Evolutionary conservation across 768 basidiomycete species (phyloP), one percentile per base, ranked within the genome.

Genomic region (Suillus placidus): DNA sequence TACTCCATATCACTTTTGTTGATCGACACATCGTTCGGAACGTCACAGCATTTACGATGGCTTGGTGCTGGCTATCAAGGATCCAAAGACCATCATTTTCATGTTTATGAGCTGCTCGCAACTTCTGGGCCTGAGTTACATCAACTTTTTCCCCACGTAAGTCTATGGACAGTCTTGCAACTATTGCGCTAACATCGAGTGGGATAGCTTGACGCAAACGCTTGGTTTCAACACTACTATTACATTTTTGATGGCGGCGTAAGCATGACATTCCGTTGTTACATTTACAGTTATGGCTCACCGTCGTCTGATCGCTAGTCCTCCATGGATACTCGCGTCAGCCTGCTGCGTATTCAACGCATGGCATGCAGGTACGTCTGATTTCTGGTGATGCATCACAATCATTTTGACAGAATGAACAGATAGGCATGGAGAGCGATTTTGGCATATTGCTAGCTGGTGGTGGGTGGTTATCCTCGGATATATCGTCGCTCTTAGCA

Each of bases 351-450:
- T 80, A 47, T 62, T 83, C 26, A 87, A 81, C 69, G 87, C 87
- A 1, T 84, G 84, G 83, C 79, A 88, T 69, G 84, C 85, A n/a
- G 83, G 83, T 77, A 56, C 58, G 75, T 66, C 5, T 42, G 26
- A 40, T 45, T 43, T 61, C 72, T 61, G 18, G 67, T 38, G 35
- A 45, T 58, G 61, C 58, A 47, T 30, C 20, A 38, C 20, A 26
- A 6, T 26, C 6, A 45, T 42, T 14, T 49, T 16, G 23, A 61
- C 7, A 37, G 18, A 6, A 58, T 23, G 10, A 54, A 23, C 47
- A 84, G 88, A 89, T 66, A 79, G 78, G 65, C 85, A 85, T 13
- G 88, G 88, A 6, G 89, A 89, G 71, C 83, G 88, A 20, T 89
- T 83, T 76, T 87, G 88, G 78, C 89, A 89, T 69, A 79, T 88